Conservation (phyloP, 495 filamentous ascomycete species). For the Trichoderma reesei region DNA sequence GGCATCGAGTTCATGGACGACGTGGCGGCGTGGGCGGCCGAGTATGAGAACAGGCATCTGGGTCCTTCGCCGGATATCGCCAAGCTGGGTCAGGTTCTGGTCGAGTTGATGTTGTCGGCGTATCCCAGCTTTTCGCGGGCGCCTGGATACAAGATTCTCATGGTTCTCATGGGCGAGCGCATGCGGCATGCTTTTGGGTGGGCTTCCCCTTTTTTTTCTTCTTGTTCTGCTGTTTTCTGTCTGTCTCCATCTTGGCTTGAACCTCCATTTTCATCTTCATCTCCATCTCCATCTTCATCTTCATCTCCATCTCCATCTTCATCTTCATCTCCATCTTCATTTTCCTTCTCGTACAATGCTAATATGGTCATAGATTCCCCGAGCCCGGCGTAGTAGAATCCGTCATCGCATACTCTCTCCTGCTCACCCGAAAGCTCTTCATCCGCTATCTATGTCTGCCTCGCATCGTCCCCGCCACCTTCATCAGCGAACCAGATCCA, state of each 20-base stretch:
- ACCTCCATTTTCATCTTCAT: too few relatives aligned
- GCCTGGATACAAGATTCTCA: constrained; percentile 40
- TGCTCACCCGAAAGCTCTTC: constrained; percentile 40
- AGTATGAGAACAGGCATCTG: constrained; percentile 50
- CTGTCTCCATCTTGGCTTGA: too few relatives aligned
- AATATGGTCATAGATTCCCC: constrained; percentile 17
- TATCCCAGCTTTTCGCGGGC: constrained; percentile 41
- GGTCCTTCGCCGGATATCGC: constrained; percentile 44
- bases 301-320: too few relatives aligned
- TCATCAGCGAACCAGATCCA: constrained; percentile 34
- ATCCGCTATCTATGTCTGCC: constrained; percentile 49
- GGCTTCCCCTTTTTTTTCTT: constrained; percentile 17
- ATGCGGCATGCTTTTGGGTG: constrained; percentile 56
- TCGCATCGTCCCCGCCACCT: constrained; percentile 36
- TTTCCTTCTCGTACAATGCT: neutral
- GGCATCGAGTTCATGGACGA: constrained; percentile 60
- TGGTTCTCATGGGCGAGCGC: constrained; percentile 53
- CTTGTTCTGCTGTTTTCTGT: too few relatives aligned
- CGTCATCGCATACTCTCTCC: constrained; percentile 20
- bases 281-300: too few relatives aligned
- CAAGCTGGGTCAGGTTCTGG: constrained; percentile 44
- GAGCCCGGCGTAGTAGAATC: constrained; percentile 20
- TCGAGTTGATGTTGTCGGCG: constrained; percentile 48
- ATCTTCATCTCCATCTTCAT: neutral
- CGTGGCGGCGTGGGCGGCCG: constrained; percentile 45